Conservation (phyloP, 2,329 filamentous ascomycete species). For the Coniochaeta sp. region DNA sequence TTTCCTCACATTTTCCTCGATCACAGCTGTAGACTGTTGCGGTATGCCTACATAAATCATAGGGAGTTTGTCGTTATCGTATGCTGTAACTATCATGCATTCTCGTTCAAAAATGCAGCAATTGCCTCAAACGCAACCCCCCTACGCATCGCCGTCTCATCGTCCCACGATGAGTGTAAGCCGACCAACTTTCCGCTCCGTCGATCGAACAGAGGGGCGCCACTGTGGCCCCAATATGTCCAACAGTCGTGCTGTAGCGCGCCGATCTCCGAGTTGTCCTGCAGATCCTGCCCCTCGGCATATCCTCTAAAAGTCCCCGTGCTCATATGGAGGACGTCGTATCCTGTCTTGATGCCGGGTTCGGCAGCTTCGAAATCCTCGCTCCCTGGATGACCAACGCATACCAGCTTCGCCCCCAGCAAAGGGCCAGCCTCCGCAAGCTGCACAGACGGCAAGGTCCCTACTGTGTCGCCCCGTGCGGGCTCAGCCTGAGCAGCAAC, state of each 20-base stretch:
- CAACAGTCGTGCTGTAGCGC: slow-evolving; percentile 44
- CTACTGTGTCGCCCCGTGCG: background rate
- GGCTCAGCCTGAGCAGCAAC: slow-evolving; percentile 13
- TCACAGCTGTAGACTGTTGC: no score
- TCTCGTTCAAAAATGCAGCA: slow-evolving; percentile 21
- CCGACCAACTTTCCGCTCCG: slow-evolving; percentile 33
- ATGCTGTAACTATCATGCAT: background rate
- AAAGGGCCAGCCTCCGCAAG: slow-evolving; percentile 11
- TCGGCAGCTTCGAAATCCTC: slow-evolving; percentile 33
- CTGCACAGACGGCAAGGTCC: slow-evolving; percentile 13
- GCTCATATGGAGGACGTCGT: slow-evolving; percentile 39
- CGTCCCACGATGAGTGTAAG: slow-evolving; percentile 47
- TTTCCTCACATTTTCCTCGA: no score
- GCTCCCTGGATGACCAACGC: slow-evolving; percentile 26
- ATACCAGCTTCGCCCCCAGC: slow-evolving; percentile 17
- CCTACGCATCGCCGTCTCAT: slow-evolving; percentile 40
- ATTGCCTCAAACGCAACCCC: slow-evolving; percentile 38
- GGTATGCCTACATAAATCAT: no score
- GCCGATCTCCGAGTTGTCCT: slow-evolving; percentile 45
- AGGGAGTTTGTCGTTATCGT: no score
- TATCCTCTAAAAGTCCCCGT: slow-evolving; percentile 32
- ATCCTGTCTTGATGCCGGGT: slow-evolving; percentile 28
- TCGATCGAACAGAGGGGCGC: slow-evolving; percentile 36
- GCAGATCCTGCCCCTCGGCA: slow-evolving; percentile 27
- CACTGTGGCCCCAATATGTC: slow-evolving; percentile 51